phyloP scores from a whole-genome alignment of 2,329 filamentous ascomycete species.

The Ascosphaera pollenicola region DNA sequence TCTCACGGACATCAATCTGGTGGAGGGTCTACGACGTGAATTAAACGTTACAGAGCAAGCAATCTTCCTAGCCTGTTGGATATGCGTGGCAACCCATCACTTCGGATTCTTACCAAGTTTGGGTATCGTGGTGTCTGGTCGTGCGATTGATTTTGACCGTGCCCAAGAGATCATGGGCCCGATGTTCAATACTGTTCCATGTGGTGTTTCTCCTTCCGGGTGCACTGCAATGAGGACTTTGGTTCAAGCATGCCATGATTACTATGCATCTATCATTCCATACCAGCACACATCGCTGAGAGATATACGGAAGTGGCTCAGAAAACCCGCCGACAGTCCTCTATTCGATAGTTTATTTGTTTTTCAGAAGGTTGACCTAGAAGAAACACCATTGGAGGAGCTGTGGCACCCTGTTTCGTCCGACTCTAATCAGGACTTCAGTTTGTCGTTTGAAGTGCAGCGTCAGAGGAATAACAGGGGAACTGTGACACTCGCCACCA shows the following conservation, averaged over 20 bases:
- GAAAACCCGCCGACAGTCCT: conserved; percentile 27
- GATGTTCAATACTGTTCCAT: conserved; percentile 75
- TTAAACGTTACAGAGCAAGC: conserved; percentile 40
- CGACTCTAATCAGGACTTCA: conserved; percentile 39
- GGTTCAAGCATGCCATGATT: conserved; percentile 34
- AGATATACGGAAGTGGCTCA: conserved; percentile 36
- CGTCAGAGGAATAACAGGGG: conserved; percentile 28
- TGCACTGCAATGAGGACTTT: conserved; percentile 32
- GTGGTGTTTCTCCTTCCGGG: conserved; percentile 34
- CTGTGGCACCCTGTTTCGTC: conserved; percentile 35
- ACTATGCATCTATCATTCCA: conserved; percentile 38
- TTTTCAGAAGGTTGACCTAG: conserved; percentile 37
- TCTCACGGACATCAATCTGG: conserved; percentile 63
- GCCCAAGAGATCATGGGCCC: conserved; percentile 60
- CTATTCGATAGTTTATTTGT: conserved; percentile 72
- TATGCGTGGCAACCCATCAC: conserved; percentile 37
- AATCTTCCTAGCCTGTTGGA: conserved; percentile 52
- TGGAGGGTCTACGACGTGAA: conserved; percentile 22
- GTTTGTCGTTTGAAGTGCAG: conserved; percentile 54
- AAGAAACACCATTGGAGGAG: conserved; percentile 8
- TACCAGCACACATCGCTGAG: conserved; percentile 59
- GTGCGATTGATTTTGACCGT: conserved; percentile 41
- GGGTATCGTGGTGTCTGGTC: conserved; percentile 64
- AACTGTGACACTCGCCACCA: conserved; percentile 36
- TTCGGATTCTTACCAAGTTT: conserved; percentile 43